Conservation (phyloP, 2,329 filamentous ascomycete species). For the Fusarium falciforme region DNA sequence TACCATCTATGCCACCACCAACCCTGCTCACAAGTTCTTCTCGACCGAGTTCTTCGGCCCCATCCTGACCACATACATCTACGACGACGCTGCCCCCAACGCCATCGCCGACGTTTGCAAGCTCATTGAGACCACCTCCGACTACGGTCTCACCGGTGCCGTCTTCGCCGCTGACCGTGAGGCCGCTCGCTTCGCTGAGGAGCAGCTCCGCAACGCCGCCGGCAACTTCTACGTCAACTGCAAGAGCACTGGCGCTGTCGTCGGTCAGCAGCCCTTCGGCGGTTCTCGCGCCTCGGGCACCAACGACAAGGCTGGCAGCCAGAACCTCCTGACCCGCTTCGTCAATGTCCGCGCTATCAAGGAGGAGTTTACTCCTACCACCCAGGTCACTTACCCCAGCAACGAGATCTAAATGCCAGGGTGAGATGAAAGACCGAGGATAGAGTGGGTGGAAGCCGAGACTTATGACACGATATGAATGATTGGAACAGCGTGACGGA, state of each 20-base stretch:
- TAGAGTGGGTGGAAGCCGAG: slow-evolving; percentile 1
- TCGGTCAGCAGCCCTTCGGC: slow-evolving; percentile 79
- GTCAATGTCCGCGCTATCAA: slow-evolving; percentile 76
- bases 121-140: slow-evolving; percentile 76
- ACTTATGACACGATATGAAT: slow-evolving; percentile 19
- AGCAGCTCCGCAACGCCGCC: slow-evolving; percentile 76
- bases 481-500: slow-evolving; percentile 6
- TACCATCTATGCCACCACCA: slow-evolving; percentile 81
- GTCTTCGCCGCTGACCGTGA: slow-evolving; percentile 78
- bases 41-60: slow-evolving; percentile 87
- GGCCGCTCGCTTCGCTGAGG: slow-evolving; percentile 75
- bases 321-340: slow-evolving; percentile 72
- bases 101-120: slow-evolving; percentile 70
- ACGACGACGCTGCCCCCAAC: slow-evolving; percentile 72
- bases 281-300: slow-evolving; percentile 76
- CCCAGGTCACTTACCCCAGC: slow-evolving; percentile 75
- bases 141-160: slow-evolving; percentile 82
- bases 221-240: slow-evolving; percentile 91
- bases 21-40: slow-evolving; percentile 79
- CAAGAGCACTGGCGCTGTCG: slow-evolving; percentile 81
- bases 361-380: slow-evolving; percentile 78
- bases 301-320: slow-evolving; percentile 79
- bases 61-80: slow-evolving; percentile 79
- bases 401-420: slow-evolving; percentile 67
- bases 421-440: not conserved